These are phyloP conservation scores for Schizothecium vesticola DNA, from an alignment of 495 filamentous ascomycete genomes.

Conservation along the genomic window DNA sequence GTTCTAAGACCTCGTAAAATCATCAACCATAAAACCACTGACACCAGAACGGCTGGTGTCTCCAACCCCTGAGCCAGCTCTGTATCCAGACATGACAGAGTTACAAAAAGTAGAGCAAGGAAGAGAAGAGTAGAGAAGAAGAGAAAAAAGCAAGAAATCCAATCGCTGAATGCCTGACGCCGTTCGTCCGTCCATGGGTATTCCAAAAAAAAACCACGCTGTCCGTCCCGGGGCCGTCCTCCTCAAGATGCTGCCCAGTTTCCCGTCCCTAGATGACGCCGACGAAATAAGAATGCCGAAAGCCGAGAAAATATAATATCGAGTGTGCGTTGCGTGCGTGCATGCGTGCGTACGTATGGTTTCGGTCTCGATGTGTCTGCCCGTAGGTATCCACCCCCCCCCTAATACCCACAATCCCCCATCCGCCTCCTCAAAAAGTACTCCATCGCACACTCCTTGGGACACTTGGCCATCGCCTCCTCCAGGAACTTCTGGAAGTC, in stretches of 20 bases:
- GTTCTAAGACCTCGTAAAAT: neutral
- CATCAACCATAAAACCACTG: no score
- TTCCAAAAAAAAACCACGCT: neutral
- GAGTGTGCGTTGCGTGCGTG: no score
- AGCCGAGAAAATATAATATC: neutral
- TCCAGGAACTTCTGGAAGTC: slow-evolving; percentile 14
- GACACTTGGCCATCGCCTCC: slow-evolving; percentile 14
- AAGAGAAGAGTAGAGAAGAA: no score
- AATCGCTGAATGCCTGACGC: neutral
- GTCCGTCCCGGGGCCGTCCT: neutral
- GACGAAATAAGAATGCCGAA: neutral
- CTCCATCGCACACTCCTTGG: slow-evolving; percentile 17
- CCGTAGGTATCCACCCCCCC: no score
- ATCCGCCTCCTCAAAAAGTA: slow-evolving; percentile 28
- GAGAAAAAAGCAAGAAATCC: neutral
- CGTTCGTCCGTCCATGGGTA: neutral
- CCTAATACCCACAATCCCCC: slow-evolving; percentile 22
- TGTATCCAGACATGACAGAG: neutral
- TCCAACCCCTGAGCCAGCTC: neutral
- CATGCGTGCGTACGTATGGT: no score
- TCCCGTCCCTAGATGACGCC: neutral
- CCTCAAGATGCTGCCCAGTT: neutral
- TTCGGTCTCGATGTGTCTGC: no score
- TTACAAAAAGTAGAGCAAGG: no score
- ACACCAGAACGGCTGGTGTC: neutral